Conservation (phyloP, 2,329 filamentous ascomycete species). For the Pseudocercospora pini-densiflorae region DNA sequence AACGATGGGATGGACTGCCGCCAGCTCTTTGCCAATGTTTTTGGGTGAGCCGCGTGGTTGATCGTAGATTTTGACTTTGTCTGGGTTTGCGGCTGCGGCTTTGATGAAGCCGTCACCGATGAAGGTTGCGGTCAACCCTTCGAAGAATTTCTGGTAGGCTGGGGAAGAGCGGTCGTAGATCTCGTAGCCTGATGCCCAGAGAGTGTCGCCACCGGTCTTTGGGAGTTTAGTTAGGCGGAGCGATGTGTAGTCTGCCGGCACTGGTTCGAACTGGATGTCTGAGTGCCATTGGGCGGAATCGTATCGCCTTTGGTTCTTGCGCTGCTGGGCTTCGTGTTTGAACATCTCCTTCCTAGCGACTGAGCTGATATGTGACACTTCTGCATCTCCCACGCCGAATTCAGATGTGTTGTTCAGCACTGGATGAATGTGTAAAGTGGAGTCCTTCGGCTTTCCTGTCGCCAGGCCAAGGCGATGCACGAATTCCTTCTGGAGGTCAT, state of each 20-base stretch:
- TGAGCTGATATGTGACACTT: constrained; percentile 68
- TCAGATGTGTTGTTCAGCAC: constrained; percentile 60
- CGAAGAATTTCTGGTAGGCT: constrained; percentile 62
- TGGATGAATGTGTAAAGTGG: constrained; percentile 65
- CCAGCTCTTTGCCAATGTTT: constrained; percentile 30
- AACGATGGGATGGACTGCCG: constrained; percentile 54
- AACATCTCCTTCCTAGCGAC: constrained; percentile 56
- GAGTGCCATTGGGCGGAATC: constrained; percentile 51
- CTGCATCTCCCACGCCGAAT: constrained; percentile 57
- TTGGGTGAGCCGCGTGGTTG: constrained; percentile 31
- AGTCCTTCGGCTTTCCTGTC: constrained; percentile 61
- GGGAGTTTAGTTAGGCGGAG: constrained; percentile 63
- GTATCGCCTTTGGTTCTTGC: constrained; percentile 30
- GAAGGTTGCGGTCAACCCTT: constrained; percentile 61
- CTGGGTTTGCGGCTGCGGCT: constrained; percentile 30
- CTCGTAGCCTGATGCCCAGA: constrained; percentile 72
- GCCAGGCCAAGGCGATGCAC: constrained; percentile 64
- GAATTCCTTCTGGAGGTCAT: constrained; percentile 67
- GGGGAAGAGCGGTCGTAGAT: constrained; percentile 66
- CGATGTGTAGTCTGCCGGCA: constrained; percentile 67
- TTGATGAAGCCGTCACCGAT: constrained; percentile 41
- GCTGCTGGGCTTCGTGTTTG: constrained; percentile 37
- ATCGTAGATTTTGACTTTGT: constrained; percentile 30
- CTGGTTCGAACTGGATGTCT: constrained; percentile 68
- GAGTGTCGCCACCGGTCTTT: constrained; percentile 60